These are phyloP conservation scores for Peniophora sp. DNA, from an alignment of 1,284 basidiomycete species.

Conservation along the genomic window DNA sequence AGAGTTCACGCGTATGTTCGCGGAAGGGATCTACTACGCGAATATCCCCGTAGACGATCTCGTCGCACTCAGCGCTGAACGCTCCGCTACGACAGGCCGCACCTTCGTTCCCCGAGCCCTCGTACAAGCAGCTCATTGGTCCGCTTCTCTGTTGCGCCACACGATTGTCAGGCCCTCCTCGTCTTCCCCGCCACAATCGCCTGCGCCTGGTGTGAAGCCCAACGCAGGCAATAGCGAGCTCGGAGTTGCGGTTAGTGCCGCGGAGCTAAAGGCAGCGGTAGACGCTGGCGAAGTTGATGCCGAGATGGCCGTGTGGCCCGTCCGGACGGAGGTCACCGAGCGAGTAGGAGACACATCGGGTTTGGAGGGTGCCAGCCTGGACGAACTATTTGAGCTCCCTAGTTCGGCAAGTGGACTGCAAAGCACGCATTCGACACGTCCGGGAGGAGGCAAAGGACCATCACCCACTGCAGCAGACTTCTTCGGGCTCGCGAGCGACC, in stretches of 20 bases:
- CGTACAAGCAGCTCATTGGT: conserved; percentile 76
- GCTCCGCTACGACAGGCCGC: conserved; percentile 62
- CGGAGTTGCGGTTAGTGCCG: conserved; percentile 41
- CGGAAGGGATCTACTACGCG: conserved; percentile 76
- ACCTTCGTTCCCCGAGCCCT: conserved; percentile 61
- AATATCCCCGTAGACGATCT: conserved; percentile 83
- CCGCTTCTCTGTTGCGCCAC: conserved; percentile 53
- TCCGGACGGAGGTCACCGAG: conserved; percentile 69
- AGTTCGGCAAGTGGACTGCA: conserved; percentile 11
- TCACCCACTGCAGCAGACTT: conserved; percentile 44
- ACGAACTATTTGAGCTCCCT: conserved; percentile 39
- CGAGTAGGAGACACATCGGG: conserved; percentile 72
- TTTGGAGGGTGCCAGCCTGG: conserved; percentile 43
- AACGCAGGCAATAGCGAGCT: conserved; percentile 47
- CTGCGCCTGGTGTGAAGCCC: conserved; percentile 18
- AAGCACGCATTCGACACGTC: conserved; percentile 11
- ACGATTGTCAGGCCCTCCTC: conserved; percentile 40
- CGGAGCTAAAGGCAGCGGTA: conserved; percentile 36
- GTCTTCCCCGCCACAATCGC: conserved; percentile 26
- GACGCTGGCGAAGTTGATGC: conserved; percentile 16
- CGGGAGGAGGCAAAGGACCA: not conserved
- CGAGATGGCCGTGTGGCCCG: conserved; percentile 52
- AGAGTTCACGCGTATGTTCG: conserved; percentile 69
- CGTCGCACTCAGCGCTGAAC: conserved; percentile 61
- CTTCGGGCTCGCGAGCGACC: conserved; percentile 54